Base-by-base conservation (phyloP, 164 flowering plant species). In the grape (Vitis vinifera) region DNA sequence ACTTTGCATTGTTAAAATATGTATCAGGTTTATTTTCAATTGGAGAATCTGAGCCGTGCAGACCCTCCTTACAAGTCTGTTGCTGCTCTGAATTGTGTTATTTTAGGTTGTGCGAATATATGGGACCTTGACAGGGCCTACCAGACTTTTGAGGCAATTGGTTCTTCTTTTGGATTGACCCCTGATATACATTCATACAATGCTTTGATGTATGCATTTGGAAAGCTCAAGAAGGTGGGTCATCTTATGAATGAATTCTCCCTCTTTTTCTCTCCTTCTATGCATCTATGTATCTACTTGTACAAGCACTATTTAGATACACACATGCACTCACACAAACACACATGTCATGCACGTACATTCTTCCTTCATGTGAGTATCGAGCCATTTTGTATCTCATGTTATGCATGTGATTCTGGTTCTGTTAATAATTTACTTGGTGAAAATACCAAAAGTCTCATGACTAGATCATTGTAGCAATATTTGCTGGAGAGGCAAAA, bases 41-140 rank as follows among this genome's bases (percentile, higher is more conserved):
- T 96, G 79, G 99, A 93, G 88, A 93, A 82, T 68, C 79, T 96
- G 81, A 89, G 92, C 75, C 86, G 71, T 62, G 91, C 89, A 55
- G 86, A 91, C 69, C 87, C 91, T 71, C 97, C 98, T 44, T 92
- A 85, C 83, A 96, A 93, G 73, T 96, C 99, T 71, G 88, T 96
- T 78, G 91, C 97, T 80, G 98, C 98, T 68, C 79, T 96, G 44
- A 96, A 96, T 68, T 93, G 99, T 80, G 23, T 96, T 27, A 82
- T 96, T 75, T 76, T 90, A 66, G 99, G 99, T 55, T 93, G 98
- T 85, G 95, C 95, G 63, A 93, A 92, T 76, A 93, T 81, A 68
- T 93, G 97, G 97, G 98, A 96, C 75, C 87, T 96, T 73, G 94
- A 93, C 62, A 89, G 98, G 61, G 97, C 98, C 61, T 96, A 92